Evolutionary conservation across 2,329 filamentous ascomycete genomes (phyloP).

Genomic region (Colletotrichum chrysophilum): DNA sequence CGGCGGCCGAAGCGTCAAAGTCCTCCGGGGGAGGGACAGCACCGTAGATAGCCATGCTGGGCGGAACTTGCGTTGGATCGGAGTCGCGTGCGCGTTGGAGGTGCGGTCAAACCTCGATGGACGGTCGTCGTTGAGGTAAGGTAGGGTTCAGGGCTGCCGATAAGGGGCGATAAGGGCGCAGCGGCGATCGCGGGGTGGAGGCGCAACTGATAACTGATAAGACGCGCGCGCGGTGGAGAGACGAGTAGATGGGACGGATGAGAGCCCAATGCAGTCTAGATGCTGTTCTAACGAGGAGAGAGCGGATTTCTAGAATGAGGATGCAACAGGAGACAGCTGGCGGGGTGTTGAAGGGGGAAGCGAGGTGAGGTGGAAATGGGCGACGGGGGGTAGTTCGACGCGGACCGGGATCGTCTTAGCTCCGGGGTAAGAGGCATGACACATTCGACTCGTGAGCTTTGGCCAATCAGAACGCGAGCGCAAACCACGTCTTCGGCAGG

Average conservation of each 20-base stretch:
- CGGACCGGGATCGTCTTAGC: constrained; percentile 12
- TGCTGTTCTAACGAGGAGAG: rapidly evolving
- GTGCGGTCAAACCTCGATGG: background rate
- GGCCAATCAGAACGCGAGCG: constrained; percentile 16
- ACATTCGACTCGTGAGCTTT: constrained; percentile 9
- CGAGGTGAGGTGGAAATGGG: background rate
- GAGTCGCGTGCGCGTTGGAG: background rate
- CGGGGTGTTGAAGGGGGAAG: background rate
- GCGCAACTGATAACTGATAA: background rate
- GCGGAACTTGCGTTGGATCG: background rate
- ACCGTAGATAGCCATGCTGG: constrained; percentile 56
- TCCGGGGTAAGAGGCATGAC: constrained; percentile 7
- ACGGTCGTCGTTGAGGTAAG: background rate
- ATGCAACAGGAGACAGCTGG: background rate
- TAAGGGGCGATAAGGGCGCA: constrained; percentile 2
- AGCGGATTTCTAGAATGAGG: background rate
- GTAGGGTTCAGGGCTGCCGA: constrained; percentile 20
- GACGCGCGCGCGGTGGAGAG: background rate
- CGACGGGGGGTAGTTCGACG: background rate
- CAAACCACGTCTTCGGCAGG: constrained; percentile 11
- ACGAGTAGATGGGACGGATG: no score
- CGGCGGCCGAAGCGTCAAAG: constrained; percentile 23
- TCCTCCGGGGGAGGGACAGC: constrained; percentile 54
- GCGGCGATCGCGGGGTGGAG: constrained; percentile 7
- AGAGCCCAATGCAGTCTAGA: background rate